A percentile compares a stretch with the other conserved stretches of the same genome.
These are phyloP conservation scores for Gamarada debralockiae DNA, from an alignment of 495 filamentous ascomycete species.

Conservation along the genomic window DNA sequence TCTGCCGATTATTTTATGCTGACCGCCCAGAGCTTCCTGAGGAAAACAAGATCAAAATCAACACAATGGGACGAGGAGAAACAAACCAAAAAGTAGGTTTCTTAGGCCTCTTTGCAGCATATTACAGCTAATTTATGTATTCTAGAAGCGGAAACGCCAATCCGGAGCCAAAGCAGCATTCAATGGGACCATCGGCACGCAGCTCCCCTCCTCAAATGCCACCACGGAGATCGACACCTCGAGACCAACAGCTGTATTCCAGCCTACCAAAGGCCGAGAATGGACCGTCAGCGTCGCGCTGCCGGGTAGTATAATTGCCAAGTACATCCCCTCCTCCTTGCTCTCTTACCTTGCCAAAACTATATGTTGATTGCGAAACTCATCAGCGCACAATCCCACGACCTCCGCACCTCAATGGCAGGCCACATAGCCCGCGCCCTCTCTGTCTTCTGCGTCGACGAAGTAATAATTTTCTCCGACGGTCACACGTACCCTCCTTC, in stretches of 20 bases:
- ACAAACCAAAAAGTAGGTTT: conserved; percentile 23
- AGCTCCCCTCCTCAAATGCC: neutral
- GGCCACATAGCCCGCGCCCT: conserved; percentile 67
- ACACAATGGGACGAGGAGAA: conserved; percentile 23
- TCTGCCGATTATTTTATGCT: conserved; percentile 12
- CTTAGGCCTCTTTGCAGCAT: neutral
- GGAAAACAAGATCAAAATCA: neutral
- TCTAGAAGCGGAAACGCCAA: conserved; percentile 27
- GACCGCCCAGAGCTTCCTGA: conserved; percentile 4
- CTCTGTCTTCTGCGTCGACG: conserved; percentile 74
- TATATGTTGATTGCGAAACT: neutral
- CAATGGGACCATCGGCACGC: conserved; percentile 14
- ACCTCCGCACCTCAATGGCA: conserved; percentile 60
- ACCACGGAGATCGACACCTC: conserved; percentile 38
- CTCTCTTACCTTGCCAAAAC: neutral
- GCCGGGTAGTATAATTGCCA: conserved; percentile 55
- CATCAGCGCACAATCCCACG: conserved; percentile 52
- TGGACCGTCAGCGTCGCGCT: conserved; percentile 56
- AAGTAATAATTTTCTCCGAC: conserved; percentile 73
- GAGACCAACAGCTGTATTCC: conserved; percentile 54
- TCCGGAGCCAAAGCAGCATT: conserved; percentile 11
- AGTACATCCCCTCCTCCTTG: conserved; percentile 34
- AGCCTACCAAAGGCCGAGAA: conserved; percentile 38
- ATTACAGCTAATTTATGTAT: neutral
- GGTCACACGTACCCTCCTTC: conserved; percentile 19